A percentile compares a stretch with the other conserved stretches of the same genome.
phyloP scores from a whole-genome alignment of 805 yeast species.

The Metschnikowia cubensis region DNA sequence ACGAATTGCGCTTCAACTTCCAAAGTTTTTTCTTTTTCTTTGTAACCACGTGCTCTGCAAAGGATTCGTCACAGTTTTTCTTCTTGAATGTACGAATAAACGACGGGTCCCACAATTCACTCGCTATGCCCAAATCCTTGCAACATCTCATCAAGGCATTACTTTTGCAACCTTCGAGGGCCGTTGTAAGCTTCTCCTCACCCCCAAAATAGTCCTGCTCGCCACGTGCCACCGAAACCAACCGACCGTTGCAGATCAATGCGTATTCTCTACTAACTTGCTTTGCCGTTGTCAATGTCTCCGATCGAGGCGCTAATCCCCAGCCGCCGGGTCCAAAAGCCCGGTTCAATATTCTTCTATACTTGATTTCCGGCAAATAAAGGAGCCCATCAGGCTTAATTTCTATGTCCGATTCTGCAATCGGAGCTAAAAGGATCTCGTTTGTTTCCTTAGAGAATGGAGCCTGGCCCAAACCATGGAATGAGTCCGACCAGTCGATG shows the following conservation, averaged over 20 bases:
- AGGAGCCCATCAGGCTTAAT: conserved; percentile 93
- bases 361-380: conserved; percentile 92
- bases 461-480: conserved; percentile 77
- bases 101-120: conserved; percentile 95
- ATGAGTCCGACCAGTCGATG: conserved; percentile 81
- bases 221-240: conserved; percentile 90
- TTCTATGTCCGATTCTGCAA: conserved; percentile 76
- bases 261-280: conserved; percentile 89
- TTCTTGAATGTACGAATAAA: conserved; percentile 55
- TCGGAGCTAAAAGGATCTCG: conserved; percentile 54
- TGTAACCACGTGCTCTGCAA: conserved; percentile 78
- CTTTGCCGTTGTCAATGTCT: conserved; percentile 68
- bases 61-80: conserved; percentile 67
- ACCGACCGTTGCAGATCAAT: conserved; percentile 76
- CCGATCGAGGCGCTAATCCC: conserved; percentile 94
- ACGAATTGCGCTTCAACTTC: conserved; percentile 72
- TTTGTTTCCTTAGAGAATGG: conserved; percentile 65
- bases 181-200: conserved; percentile 86
- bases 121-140: conserved; percentile 93
- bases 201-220: conserved; percentile 87
- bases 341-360: conserved; percentile 78
- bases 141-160: conserved; percentile 98
- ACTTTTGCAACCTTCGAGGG: conserved; percentile 94
- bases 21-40: conserved; percentile 88
- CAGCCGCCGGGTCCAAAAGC: conserved; percentile 99